These are phyloP conservation scores for Aspergillus candidus DNA, from an alignment of 2,329 filamentous ascomycete species.

Conservation along the genomic window DNA sequence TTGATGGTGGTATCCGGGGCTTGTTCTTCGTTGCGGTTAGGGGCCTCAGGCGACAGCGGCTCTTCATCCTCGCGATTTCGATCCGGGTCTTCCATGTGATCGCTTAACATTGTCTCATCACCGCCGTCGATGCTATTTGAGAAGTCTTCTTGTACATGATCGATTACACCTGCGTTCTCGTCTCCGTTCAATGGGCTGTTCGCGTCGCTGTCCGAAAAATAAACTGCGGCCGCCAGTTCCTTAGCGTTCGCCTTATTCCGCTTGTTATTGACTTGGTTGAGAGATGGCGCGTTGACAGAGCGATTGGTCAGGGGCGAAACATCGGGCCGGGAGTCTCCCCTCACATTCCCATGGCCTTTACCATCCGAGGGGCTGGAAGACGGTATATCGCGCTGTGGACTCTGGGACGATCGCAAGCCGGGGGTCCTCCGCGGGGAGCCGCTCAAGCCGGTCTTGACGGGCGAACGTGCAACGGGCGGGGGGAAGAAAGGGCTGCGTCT, in stretches of 20 bases:
- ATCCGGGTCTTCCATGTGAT: slow-evolving; percentile 12
- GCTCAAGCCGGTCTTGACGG: slow-evolving; percentile 39
- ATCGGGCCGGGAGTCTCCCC: slow-evolving; percentile 20
- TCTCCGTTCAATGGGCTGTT: slow-evolving; percentile 25
- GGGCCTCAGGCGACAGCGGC: slow-evolving; percentile 8
- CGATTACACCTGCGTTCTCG: slow-evolving; percentile 28
- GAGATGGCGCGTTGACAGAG: slow-evolving; percentile 28
- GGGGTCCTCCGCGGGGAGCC: slow-evolving; percentile 40
- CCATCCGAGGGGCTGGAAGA: slow-evolving; percentile 37
- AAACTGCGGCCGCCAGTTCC: slow-evolving; percentile 18
- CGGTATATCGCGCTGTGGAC: slow-evolving; percentile 26
- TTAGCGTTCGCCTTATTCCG: slow-evolving; percentile 17
- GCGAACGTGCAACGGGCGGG: slow-evolving; percentile 40
- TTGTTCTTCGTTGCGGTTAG: slow-evolving; percentile 11
- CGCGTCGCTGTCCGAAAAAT: slow-evolving; percentile 34
- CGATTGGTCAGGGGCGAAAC: slow-evolving; percentile 33
- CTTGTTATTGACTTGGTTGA: slow-evolving; percentile 20
- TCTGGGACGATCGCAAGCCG: slow-evolving; percentile 38
- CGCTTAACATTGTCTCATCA: slow-evolving; percentile 19
- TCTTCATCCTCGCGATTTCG: slow-evolving; percentile 16
- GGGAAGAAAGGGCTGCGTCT: slow-evolving; percentile 32
- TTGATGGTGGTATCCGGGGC: slow-evolving; percentile 13
- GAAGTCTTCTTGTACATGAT: slow-evolving; percentile 21
- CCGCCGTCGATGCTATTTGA: slow-evolving; percentile 22
- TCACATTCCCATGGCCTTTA: slow-evolving; percentile 20